A percentile compares a stretch with the other conserved stretches of the same genome.
phyloP scores from a whole-genome alignment of 2,329 filamentous ascomycete genomes.

The Drechslerella dactyloides region DNA sequence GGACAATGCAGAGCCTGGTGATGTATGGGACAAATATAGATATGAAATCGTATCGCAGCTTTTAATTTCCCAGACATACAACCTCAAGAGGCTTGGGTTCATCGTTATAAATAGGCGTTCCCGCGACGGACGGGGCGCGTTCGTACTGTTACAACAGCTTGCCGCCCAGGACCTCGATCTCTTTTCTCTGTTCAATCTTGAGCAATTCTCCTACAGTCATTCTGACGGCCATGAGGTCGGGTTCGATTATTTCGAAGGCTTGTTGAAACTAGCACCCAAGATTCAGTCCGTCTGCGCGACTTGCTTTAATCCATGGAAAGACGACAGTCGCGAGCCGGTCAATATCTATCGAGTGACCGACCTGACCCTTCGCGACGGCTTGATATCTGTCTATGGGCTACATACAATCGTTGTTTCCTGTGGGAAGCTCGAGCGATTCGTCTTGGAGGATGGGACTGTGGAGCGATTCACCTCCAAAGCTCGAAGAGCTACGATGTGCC shows the following conservation, averaged over 20 bases:
- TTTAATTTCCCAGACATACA: constrained; percentile 20
- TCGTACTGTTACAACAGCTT: constrained; percentile 21
- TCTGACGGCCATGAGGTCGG: not conserved
- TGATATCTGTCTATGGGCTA: constrained; percentile 3
- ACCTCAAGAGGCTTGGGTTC: constrained; percentile 15
- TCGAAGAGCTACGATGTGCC: constrained; percentile 4
- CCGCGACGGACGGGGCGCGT: constrained; percentile 1
- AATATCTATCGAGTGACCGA: constrained; percentile 23
- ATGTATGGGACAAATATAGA: not conserved
- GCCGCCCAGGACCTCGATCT: constrained; percentile 1
- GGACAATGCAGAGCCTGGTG: not conserved
- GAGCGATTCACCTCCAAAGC: too few species aligned
- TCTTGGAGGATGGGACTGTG: too few species aligned
- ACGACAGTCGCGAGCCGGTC: constrained; percentile 1
- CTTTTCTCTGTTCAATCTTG: constrained; percentile 11
- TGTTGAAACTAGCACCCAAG: constrained; percentile 24
- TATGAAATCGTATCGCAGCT: constrained; percentile 27
- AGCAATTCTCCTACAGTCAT: constrained; percentile 16
- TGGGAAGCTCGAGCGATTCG: constrained; percentile 21
- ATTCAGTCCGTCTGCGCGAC: constrained; percentile 3
- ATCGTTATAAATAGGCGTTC: not conserved
- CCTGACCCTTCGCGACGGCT: constrained; percentile 12
- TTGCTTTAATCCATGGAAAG: constrained; percentile 22
- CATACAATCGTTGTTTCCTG: constrained; percentile 13
- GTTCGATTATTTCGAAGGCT: constrained; percentile 22